phyloP scores from a whole-genome alignment of 1,284 basidiomycete species.

The Chondrostereum purpureum region DNA sequence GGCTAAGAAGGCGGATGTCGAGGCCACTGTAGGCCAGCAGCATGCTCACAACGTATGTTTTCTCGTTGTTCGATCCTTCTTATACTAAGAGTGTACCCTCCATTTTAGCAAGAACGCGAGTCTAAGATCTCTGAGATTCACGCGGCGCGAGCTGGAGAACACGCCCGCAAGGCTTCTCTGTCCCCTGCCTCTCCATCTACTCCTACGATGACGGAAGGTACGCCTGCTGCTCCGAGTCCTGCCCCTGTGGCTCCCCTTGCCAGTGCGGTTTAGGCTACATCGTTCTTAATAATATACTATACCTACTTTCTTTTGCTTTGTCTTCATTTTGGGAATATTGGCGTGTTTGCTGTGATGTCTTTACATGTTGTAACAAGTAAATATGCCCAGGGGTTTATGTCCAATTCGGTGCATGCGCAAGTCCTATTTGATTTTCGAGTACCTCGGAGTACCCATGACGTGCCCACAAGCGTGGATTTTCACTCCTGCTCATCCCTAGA shows the following conservation, averaged over 20 bases:
- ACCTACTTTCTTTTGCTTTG: no score
- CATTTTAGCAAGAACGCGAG: constrained; percentile 2
- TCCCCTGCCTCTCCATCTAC: neutral
- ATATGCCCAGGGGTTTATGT: no score
- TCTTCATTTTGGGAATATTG: no score
- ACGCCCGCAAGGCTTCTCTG: neutral
- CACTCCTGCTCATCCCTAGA: no score
- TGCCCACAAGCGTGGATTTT: no score
- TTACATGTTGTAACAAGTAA: no score
- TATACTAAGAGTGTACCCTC: neutral
- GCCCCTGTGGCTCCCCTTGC: neutral
- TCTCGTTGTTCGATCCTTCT: neutral
- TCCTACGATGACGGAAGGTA: neutral
- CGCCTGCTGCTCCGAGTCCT: neutral
- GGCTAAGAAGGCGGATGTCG: constrained; percentile 1
- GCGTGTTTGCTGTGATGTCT: no score
- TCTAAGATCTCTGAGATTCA: neutral
- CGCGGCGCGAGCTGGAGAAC: constrained; percentile 1
- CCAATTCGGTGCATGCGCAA: no score
- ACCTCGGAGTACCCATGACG: no score
- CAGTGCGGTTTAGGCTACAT: no score
- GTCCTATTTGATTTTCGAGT: no score
- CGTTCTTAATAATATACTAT: neutral
- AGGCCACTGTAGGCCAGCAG: neutral
- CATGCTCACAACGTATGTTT: neutral